Evolutionary conservation across 345 rosid genomes (phyloP), one percentile per base, ranked within the genome.

Genomic region (Toxicodendron radicans): DNA sequence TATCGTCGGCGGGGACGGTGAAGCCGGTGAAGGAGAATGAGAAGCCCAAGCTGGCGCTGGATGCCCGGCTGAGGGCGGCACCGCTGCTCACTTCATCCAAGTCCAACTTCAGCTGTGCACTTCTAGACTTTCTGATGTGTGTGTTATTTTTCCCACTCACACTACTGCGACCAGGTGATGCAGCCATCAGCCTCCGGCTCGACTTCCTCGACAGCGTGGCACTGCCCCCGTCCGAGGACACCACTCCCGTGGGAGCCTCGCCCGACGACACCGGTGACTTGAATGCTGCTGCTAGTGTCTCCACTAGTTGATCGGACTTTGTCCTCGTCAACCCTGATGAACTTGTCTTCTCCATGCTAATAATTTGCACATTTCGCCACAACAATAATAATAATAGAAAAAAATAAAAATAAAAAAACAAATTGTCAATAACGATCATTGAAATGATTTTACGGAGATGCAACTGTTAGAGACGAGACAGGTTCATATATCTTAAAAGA

Each of bases 1-100:
- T 85, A 72, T 91, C 98, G 27, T 92, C 99, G 2, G 90, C 90
- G 18, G 97, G 98, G 82, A 91, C 49, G 69, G 84, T 82, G 85
- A 95, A 95, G 63, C 99, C 99, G 23, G 97, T 92, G 89, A 95
- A 95, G 24, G 98, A 92, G 77, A 92, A 95, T 13, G 99, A 91
- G 30, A 95, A 75, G 49, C 98, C 98, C 1, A 95, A 78, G 77
- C 98, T 92, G 20, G 99, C 99, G 32, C 99, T 95, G 0, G 99
- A 95, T 5, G 98, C 98, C 46, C 99, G 86, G 81, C 99, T 95
- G 27, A 95, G 78, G 13, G 97, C 99, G 0, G 96, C 96, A 0
- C 99, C 94, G 48, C 91, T 91, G 81, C 80, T 88, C 35, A 95
- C 77, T 17, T 95, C 99, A 0, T 95, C 98, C 58, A 89, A 48